These are phyloP conservation scores for Dictyostelium firmibasis DNA, from an alignment of 78 protist genomes.

Conservation along the genomic window DNA sequence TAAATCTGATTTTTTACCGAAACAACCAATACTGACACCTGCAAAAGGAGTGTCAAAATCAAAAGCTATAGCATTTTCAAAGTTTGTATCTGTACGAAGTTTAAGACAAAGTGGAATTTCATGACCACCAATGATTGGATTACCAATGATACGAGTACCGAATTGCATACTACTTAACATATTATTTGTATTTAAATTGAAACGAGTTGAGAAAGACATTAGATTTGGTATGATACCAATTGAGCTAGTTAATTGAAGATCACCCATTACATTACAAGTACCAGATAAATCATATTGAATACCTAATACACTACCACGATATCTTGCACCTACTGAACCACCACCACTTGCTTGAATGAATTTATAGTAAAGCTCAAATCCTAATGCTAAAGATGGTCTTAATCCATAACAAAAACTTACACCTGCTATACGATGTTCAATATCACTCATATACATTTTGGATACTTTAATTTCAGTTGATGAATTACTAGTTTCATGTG, in stretches of 20 bases:
- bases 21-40: not conserved
- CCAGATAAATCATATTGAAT: not conserved
- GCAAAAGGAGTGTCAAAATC: not conserved
- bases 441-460: not conserved
- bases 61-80: not conserved
- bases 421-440: constrained; percentile 20
- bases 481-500: not conserved
- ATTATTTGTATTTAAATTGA: constrained; percentile 45
- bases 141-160: constrained; percentile 7
- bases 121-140: not conserved
- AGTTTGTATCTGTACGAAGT: not conserved
- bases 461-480: not conserved
- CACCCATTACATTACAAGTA: constrained; percentile 66
- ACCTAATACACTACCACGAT: not conserved
- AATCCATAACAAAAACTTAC: not conserved
- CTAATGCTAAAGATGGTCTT: not conserved
- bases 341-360: constrained; percentile 46
- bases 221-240: not conserved
- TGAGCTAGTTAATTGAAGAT: not conserved
- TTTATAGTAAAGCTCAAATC: constrained; percentile 52
- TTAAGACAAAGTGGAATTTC: not conserved
- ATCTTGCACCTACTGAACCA: constrained; percentile 1
- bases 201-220: constrained; percentile 58
- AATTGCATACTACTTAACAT: not conserved
- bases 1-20: not conserved